A percentile compares a stretch with the other conserved stretches of the same genome.
phyloP scores from a whole-genome alignment of 2,329 filamentous ascomycete species.

The Calonectria naviculata region DNA sequence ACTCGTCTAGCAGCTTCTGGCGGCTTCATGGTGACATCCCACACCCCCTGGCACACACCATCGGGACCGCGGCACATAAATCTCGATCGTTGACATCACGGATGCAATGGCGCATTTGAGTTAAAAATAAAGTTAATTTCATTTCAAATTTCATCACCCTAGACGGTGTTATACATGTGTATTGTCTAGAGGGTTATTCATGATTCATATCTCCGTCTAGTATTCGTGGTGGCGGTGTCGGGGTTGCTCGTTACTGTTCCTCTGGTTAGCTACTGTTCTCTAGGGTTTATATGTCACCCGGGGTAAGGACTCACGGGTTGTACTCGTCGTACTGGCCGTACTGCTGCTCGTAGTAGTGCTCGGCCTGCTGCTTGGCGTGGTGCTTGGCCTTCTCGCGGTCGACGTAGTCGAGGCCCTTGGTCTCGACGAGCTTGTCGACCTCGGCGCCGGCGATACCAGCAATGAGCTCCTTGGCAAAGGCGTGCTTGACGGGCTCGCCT shows the following conservation, averaged over 20 bases:
- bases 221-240: conserved; percentile 10
- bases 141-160: conserved; percentile 7
- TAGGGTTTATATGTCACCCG: neutral
- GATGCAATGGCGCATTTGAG: neutral
- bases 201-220: neutral
- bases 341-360: conserved; percentile 71
- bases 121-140: conserved; percentile 16
- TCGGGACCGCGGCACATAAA: neutral
- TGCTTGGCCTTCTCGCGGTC: conserved; percentile 69
- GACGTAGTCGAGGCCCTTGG: conserved; percentile 70
- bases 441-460: conserved; percentile 79
- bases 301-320: conserved; percentile 62
- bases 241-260: neutral
- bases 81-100: neutral
- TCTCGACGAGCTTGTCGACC: conserved; percentile 81
- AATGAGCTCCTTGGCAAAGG: conserved; percentile 82
- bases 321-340: conserved; percentile 56
- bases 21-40: neutral
- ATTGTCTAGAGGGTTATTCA: neutral
- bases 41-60: neutral
- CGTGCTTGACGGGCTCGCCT: conserved; percentile 72
- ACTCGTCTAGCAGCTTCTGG: neutral
- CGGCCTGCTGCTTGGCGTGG: conserved; percentile 67
- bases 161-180: neutral
- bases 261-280: neutral